Evolutionary conservation across 2,329 filamentous ascomycete species (phyloP).

Genomic region (Alternaria sp.): DNA sequence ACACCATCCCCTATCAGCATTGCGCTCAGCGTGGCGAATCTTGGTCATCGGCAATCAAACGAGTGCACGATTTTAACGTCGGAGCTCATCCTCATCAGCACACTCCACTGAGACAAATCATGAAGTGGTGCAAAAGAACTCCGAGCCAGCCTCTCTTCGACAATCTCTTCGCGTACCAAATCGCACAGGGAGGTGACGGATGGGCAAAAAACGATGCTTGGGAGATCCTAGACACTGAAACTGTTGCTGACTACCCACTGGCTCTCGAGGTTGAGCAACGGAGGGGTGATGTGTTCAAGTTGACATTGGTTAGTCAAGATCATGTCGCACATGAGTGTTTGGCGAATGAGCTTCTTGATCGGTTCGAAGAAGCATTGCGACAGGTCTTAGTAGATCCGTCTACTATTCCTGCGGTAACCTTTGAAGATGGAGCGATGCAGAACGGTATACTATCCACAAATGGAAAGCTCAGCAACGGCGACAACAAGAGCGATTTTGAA

Average conservation of each 20-base stretch:
- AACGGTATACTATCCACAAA: neutral
- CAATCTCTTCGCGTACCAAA: slow-evolving; percentile 81
- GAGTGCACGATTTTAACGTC: slow-evolving; percentile 75
- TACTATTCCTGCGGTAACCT: slow-evolving; percentile 15
- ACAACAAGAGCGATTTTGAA: slow-evolving; percentile 50
- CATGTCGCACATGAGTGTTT: slow-evolving; percentile 47
- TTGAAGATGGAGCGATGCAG: neutral
- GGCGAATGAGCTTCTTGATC: slow-evolving; percentile 51
- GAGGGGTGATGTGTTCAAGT: slow-evolving; percentile 55
- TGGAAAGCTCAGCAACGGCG: neutral
- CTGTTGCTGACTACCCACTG: slow-evolving; percentile 72
- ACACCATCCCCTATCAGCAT: slow-evolving; percentile 78
- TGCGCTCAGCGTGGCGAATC: slow-evolving; percentile 53
- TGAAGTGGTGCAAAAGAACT: slow-evolving; percentile 74
- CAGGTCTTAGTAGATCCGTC: slow-evolving; percentile 46
- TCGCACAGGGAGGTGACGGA: slow-evolving; percentile 36
- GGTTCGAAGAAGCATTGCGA: slow-evolving; percentile 52
- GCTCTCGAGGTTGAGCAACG: slow-evolving; percentile 74
- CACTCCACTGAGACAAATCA: slow-evolving; percentile 77
- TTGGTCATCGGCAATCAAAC: slow-evolving; percentile 66
- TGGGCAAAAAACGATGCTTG: slow-evolving; percentile 57
- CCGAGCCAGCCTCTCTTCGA: slow-evolving; percentile 69
- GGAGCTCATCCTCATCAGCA: slow-evolving; percentile 75
- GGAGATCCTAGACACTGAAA: slow-evolving; percentile 52
- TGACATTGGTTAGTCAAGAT: slow-evolving; percentile 67